Conservation (phyloP, 2,329 filamentous ascomycete species). For the Exophiala bonariae region DNA sequence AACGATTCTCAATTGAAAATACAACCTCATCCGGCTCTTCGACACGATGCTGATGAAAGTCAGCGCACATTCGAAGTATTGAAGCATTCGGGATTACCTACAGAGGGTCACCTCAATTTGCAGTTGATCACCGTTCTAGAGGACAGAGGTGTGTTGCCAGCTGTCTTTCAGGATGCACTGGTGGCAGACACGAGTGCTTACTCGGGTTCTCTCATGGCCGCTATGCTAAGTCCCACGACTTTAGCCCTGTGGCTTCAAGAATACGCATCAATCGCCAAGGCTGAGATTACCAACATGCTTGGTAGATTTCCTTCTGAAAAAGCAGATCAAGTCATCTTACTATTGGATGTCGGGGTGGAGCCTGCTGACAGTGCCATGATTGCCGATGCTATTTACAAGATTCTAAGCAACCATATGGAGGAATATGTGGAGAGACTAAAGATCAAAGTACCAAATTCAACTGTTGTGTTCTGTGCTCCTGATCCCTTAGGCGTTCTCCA, state of each 20-base stretch:
- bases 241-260: constrained; percentile 27
- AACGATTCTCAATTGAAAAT: constrained; percentile 61
- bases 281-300: constrained; percentile 15
- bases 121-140: constrained; percentile 58
- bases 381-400: constrained; percentile 32
- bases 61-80: constrained; percentile 60
- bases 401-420: constrained; percentile 41
- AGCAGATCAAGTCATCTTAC: constrained; percentile 37
- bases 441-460: constrained; percentile 52
- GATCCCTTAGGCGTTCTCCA: constrained; percentile 54
- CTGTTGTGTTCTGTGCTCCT: constrained; percentile 57
- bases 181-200: constrained; percentile 37
- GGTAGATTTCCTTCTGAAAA: constrained; percentile 39
- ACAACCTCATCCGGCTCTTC: constrained; percentile 39
- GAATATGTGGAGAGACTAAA: constrained; percentile 47
- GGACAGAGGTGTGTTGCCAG: constrained; percentile 48
- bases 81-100: constrained; percentile 34
- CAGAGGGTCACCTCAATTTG: constrained; percentile 43
- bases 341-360: constrained; percentile 48
- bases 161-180: constrained; percentile 45
- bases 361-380: constrained; percentile 41
- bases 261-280: not conserved
- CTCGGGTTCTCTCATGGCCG: constrained; percentile 33
- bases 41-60: constrained; percentile 36
- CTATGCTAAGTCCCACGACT: constrained; percentile 11